Evolutionary conservation across 306 rosid genomes (phyloP), one percentile per base, ranked within the genome.

Genomic region (Ceratonia siliqua): DNA sequence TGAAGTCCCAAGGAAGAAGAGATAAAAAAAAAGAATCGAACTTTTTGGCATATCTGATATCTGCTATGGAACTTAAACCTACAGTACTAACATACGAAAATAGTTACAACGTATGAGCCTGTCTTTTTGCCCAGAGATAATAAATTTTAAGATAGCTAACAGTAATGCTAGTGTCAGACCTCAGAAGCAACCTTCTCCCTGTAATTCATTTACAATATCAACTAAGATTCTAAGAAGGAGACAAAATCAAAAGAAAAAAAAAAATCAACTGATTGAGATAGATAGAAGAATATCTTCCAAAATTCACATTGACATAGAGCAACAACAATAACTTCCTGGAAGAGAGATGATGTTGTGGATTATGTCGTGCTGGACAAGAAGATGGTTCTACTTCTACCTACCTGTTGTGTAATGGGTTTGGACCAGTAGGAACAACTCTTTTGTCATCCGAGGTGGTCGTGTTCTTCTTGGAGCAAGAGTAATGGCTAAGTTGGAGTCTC

Each of bases 391-490:
- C 33, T 0, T 17, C 15, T n/a, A 6, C 83, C 79, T 88, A 85
- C 88, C 87, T 83, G 83, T 91, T 94, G 77, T 94, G 98, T 13
- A 94, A 79, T 38, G 97, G 98, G 68, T 94, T 93, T 28, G 98
- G 92, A 70, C 97, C 96, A 0, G 96, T 94, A 1, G 98, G 98
- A 75, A 91, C 96, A 1, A 82, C 84, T 78, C 98, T 81, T 76
- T 89, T 88, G 57, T 83, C 87, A 28, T 91, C 96, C 20, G 84
- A 83, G 46, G 70, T 48, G 20, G 76, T 67, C 2, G 68, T 55
- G 64, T 71, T 81, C 62, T 42, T 78, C 27, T 74, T 59, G 8
- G 65, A 63, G 58, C 81, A 76, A 74, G 86, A 70, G 58, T 71
- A 67, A 24, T 67, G 74, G 53, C 79, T 52, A 74, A 67, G 21